Base-by-base conservation (phyloP, 2,329 filamentous ascomycete species). In the Geosmithia morbida region DNA sequence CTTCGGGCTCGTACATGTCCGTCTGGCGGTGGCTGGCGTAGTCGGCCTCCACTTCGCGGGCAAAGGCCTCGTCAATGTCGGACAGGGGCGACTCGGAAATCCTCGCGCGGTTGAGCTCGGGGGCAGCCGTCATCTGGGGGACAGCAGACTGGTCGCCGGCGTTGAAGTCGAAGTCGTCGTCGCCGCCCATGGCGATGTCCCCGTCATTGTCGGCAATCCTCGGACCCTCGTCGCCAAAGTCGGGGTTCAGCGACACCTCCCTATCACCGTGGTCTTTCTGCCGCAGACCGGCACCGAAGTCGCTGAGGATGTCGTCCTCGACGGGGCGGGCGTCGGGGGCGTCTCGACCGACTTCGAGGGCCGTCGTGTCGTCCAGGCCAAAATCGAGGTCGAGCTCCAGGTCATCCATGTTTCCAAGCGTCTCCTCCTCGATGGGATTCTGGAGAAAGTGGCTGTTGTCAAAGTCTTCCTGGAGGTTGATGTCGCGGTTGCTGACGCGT, bases 331-430 rank as follows among this genome's bases (percentile, higher is more conserved):
- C 71, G 16, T 77, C 72, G 4, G 85, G 81, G 18, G 85, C 89
- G 55, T 94, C 83, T 80, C 90, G 85, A 58, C 90, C 92, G 55
- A 87, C 74, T 81, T 98, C 92, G 49, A 96, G 81, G 57, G 82
- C 92, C 18, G 66, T 75, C 33, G 75, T 78, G 53, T 87, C 83
- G 54, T 80, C 81, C 51, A 92, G 71, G 54, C 83, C 83, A 54
- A 89, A 81, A 56, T 87, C 83, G 48, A 90, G 68, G 53, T 85
- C 77, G 26, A 87, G 71, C 48, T 84, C 83, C 47, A 87, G 71
- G 57, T 87, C 84, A 53, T 76, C 81, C 64, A 72, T 69, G 48
- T 72, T 69, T 6, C 69, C 72, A 47, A 81, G 64, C 18, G 66
- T 72, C 48, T 76, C 77, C 46, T 76, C 79, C 51, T 78, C 82